Conservation (phyloP, 2,329 filamentous ascomycete species). For the Thielaviopsis populi region DNA sequence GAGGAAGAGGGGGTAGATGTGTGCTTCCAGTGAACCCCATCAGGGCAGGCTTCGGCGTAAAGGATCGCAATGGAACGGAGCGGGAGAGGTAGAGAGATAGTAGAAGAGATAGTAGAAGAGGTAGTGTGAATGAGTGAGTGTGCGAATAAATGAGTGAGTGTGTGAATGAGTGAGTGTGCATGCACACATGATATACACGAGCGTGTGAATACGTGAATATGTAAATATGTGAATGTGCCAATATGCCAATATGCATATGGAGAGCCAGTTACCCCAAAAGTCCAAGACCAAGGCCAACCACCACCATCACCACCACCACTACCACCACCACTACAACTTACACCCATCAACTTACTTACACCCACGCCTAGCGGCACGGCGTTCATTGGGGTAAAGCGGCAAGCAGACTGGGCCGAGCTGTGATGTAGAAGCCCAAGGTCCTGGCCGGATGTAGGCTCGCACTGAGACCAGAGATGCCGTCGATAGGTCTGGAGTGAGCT, state of each 20-base stretch:
- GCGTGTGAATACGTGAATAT: too few species aligned
- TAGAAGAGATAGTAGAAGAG: not conserved
- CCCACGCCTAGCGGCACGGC: not conserved
- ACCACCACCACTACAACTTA: not conserved
- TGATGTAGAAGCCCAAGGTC: too few species aligned
- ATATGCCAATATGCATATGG: too few species aligned
- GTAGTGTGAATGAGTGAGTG: not conserved
- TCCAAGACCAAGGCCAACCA: too few species aligned
- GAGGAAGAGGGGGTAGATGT: not conserved
- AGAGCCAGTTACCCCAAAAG: too few species aligned
- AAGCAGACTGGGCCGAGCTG: too few species aligned
- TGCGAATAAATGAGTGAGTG: too few species aligned
- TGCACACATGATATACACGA: too few species aligned
- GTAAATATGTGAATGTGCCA: too few species aligned
- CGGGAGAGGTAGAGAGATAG: not conserved
- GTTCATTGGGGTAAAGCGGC: not conserved
- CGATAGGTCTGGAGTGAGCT: not conserved
- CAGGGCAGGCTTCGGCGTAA: not conserved
- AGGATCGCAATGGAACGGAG: not conserved
- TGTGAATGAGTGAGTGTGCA: too few species aligned
- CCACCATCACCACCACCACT: too few species aligned
- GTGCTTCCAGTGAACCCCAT: not conserved
- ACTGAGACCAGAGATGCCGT: not conserved
- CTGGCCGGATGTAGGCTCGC: too few species aligned
- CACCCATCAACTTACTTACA: not conserved